Percentiles rank a stretch among this genome's conserved stretches.
These are phyloP conservation scores for Talaromyces ruber DNA, from an alignment of 495 filamentous ascomycete species.

Conservation along the genomic window DNA sequence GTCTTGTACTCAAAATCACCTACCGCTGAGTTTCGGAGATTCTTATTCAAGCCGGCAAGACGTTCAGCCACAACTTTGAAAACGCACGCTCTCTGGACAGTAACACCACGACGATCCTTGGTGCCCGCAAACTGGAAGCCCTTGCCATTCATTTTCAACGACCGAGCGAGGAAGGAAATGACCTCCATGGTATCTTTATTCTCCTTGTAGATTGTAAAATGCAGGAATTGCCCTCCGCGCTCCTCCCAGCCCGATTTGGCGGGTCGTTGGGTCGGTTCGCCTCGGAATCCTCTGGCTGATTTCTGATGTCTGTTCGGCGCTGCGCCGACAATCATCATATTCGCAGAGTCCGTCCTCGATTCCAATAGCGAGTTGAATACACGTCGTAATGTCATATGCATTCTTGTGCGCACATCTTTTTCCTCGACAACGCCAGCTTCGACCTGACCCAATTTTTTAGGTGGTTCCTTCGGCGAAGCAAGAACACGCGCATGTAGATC, in stretches of 20 bases:
- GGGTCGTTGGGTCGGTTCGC: conserved; percentile 15
- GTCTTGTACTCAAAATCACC: conserved; percentile 67
- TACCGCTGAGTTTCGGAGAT: conserved; percentile 54
- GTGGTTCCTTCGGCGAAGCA: conserved; percentile 26
- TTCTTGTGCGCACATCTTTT: conserved; percentile 50
- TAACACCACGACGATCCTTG: conserved; percentile 86
- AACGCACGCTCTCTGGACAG: conserved; percentile 74
- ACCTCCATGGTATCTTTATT: conserved; percentile 98
- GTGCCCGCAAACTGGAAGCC: conserved; percentile 83
- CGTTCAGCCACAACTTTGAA: conserved; percentile 53
- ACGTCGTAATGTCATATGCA: conserved; percentile 58
- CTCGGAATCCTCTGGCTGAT: conserved; percentile 19
- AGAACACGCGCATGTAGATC: conserved; percentile 36
- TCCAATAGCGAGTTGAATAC: conserved; percentile 63
- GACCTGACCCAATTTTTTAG: conserved; percentile 34
- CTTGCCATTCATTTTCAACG: conserved; percentile 57
- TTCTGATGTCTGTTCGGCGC: conserved; percentile 33
- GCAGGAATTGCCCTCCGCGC: conserved; percentile 70
- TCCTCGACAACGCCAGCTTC: conserved; percentile 38
- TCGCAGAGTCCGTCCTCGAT: conserved; percentile 48
- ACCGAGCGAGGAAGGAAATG: conserved; percentile 59
- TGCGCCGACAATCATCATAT: conserved; percentile 51
- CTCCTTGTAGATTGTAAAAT: conserved; percentile 95
- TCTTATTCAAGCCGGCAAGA: conserved; percentile 52
- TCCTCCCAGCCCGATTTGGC: conserved; percentile 47